Base-by-base conservation (phyloP, 2,329 filamentous ascomycete genomes). In the Geosmithia putterillii region DNA sequence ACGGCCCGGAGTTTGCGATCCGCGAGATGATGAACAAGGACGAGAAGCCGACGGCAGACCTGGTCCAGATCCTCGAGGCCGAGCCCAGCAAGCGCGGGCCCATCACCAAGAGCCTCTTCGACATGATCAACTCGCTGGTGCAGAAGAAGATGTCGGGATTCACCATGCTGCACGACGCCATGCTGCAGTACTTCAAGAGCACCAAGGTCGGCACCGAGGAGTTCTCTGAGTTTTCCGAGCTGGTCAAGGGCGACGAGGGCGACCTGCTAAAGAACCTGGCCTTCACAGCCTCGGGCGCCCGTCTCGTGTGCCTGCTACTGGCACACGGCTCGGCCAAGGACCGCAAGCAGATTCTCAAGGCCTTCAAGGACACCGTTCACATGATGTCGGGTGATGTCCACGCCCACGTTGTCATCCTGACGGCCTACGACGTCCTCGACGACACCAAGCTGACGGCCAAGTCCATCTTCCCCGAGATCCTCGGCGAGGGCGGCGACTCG, bases 91-190 rank as follows among this genome's bases (percentile, higher is more conserved):
- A 96, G 72, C 78, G 87, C 48, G 78, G 76, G 14, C 79, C 86
- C 1, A 89, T 95, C 50, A 85, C 96, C 81, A 83, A 83, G 58
- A 84, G 85, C 57, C 70, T 96, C 44, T 74, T 82, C 50, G 83
- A 86, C 51, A 76, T 95, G 65, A 92, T 94, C 69, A 95, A 95
- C 63, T 79, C 83, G 48, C 75, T 98, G 37, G 76, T 96, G 40
- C 89, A 98, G 65, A 98, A 98, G 76, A 92, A 92, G 66, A 81
- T 92, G 66, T 94, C 87, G 1, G 90, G 87, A 9, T 96, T 98
- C 65, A 96, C 90, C 2, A 94, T 98, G 75, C 76, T 98, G 18
- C 94, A 98, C 62, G 92, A 96, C 56, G 92, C 92, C 41, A 95
- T 98, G 89, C 71, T 95, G 46, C 90, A 98, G 60, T 98, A 95